phyloP scores from a whole-genome alignment of 495 filamentous ascomycete genomes.

The Aspergillus kassunensis region DNA sequence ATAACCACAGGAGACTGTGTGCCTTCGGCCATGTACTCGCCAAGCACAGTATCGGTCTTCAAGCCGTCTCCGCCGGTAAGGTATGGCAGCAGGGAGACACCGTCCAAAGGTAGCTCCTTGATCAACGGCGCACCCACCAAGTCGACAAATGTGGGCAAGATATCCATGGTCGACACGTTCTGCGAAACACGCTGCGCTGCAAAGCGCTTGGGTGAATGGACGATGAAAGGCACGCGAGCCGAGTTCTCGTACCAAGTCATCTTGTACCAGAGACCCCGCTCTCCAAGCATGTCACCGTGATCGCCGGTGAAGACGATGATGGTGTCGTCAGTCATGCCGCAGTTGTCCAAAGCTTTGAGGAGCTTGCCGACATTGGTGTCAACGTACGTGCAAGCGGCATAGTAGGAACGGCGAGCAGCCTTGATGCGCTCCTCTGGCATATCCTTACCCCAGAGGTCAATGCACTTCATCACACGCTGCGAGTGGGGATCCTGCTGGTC shows the following conservation, averaged over 20 bases:
- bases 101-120: slow-evolving; percentile 68
- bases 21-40: slow-evolving; percentile 87
- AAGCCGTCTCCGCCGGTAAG: slow-evolving; percentile 53
- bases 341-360: slow-evolving; percentile 65
- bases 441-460: slow-evolving; percentile 72
- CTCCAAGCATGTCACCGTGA: slow-evolving; percentile 90
- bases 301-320: slow-evolving; percentile 85
- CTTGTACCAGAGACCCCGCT: slow-evolving; percentile 90
- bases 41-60: slow-evolving; percentile 69
- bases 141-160: slow-evolving; percentile 79
- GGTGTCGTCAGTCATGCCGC: slow-evolving; percentile 72
- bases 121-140: slow-evolving; percentile 64
- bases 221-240: slow-evolving; percentile 74
- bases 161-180: slow-evolving; percentile 82
- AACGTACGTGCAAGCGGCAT: slow-evolving; percentile 83
- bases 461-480: slow-evolving; percentile 72
- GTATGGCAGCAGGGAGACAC: slow-evolving; percentile 66
- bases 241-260: slow-evolving; percentile 88
- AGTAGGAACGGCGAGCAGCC: slow-evolving; percentile 78
- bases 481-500: slow-evolving; percentile 80
- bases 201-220: slow-evolving; percentile 67
- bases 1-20: slow-evolving; percentile 85
- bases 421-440: slow-evolving; percentile 76
- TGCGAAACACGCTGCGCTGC: slow-evolving; percentile 61
- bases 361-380: slow-evolving; percentile 83